phyloP scores from a whole-genome alignment of 345 rosid genomes.

The Odontarrhena argentea region DNA sequence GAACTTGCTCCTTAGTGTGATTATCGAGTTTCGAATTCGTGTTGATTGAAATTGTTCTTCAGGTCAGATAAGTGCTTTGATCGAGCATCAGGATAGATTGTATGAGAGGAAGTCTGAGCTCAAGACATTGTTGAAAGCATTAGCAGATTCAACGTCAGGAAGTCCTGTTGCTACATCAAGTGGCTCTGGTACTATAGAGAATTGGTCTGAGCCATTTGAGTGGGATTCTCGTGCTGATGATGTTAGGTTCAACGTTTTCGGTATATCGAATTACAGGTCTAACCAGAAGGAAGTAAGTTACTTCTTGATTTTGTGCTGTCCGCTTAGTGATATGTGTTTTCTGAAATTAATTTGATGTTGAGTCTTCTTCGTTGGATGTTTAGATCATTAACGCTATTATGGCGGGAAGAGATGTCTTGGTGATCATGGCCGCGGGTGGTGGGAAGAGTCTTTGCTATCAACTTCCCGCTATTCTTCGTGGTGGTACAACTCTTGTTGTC shows the following conservation, averaged over 20 bases:
- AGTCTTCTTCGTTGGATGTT: neutral
- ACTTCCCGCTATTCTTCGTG: conserved; percentile 79
- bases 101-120: conserved; percentile 70
- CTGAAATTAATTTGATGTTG: neutral
- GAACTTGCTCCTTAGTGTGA: neutral
- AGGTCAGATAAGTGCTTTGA: conserved; percentile 71
- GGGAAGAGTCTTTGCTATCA: conserved; percentile 98
- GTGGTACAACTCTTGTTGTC: conserved; percentile 80
- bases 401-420: conserved; percentile 83
- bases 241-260: conserved; percentile 72
- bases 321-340: neutral
- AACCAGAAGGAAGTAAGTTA: conserved; percentile 79
- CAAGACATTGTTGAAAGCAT: conserved; percentile 57
- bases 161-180: conserved; percentile 39
- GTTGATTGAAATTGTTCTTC: conserved; percentile 10
- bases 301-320: neutral
- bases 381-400: conserved; percentile 85
- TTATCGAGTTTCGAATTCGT: neutral
- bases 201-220: conserved; percentile 72
- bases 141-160: conserved; percentile 39
- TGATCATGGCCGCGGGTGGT: conserved; percentile 98
- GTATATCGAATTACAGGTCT: conserved; percentile 75
- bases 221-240: conserved; percentile 89
- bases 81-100: conserved; percentile 77
- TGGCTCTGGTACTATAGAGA: conserved; percentile 42